Conservation (phyloP, 2,329 filamentous ascomycete species). For the Lachnellula willkommii region DNA sequence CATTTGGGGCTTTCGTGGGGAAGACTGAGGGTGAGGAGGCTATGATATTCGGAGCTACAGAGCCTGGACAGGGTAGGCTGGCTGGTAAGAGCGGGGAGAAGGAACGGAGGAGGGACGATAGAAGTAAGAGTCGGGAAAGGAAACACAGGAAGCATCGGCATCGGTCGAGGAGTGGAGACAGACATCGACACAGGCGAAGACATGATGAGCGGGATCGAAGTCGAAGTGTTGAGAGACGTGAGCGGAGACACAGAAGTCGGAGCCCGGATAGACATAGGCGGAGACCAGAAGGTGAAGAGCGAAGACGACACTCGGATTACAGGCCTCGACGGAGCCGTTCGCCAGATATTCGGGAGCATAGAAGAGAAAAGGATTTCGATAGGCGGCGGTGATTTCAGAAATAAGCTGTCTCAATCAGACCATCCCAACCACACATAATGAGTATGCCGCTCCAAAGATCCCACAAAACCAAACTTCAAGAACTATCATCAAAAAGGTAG, state of each 20-base stretch:
- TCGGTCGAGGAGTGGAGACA: conserved; percentile 27
- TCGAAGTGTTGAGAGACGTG: conserved; percentile 23
- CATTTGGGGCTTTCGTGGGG: conserved; percentile 31
- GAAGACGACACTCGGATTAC: conserved; percentile 10
- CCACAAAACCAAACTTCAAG: no score
- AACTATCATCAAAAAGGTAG: no score
- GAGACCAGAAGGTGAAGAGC: conserved; percentile 23
- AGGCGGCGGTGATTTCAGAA: not conserved
- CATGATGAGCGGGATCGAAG: conserved; percentile 24
- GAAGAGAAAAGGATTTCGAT: conserved; percentile 17
- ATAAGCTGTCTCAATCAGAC: not conserved
- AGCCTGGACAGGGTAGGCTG: conserved; percentile 19
- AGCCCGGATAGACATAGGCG: conserved; percentile 28
- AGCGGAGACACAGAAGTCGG: conserved; percentile 24
- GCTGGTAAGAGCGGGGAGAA: conserved; percentile 11
- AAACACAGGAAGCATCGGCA: conserved; percentile 29
- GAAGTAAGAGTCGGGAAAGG: conserved; percentile 28
- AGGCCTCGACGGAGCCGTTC: conserved; percentile 12
- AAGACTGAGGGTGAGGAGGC: conserved; percentile 19
- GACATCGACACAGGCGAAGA: conserved; percentile 19
- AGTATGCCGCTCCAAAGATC: not conserved
- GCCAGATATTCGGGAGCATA: conserved; percentile 6
- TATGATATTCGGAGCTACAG: conserved; percentile 4
- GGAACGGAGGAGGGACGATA: conserved; percentile 22
- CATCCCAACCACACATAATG: not conserved